Evolutionary conservation across 2,329 filamentous ascomycete genomes (phyloP), one percentile per base, ranked within the genome.

Genomic region (Aureobasidium namibiae): DNA sequence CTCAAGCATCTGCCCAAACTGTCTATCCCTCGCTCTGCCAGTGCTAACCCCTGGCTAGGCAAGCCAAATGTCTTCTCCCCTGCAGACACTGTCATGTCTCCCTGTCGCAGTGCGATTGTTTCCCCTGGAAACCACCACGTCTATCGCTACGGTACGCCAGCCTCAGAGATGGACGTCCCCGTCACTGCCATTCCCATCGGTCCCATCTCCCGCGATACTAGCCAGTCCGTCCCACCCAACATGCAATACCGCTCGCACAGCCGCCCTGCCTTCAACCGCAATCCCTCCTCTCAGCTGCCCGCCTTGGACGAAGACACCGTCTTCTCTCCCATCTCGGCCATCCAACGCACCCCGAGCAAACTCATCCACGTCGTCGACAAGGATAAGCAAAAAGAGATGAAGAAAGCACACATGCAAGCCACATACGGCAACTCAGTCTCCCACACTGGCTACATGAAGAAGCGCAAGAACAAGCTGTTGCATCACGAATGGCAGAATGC

Each of bases 401-500:
- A 52, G 7, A 59, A 59, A 16, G 46, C 45, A 18, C 57, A 59
- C 36, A 54, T 65, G 59, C 66, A 65, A 52, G 63, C 62, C 44
- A 60, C 66, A 46, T 72, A 72, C 64, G 70, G 70, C 31, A 53
- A 61, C 8, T 66, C 68, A 44, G 69, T 69, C 62, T 70, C 64
- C 29, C 89, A 92, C 73, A 83, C 89, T 52, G 94, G 94, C 1
- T 91, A 86, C 73, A 95, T 99, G 85, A 92, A 90, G 80, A 96
- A 95, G 80, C 89, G 92, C 69, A 90, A 90, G 76, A 95, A 88
- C 34, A 86, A 85, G 68, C 85, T 96, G 78, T 82, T 96, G 62
- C 89, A 90, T 44, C 89, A 95, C 72, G 92, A 96, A 76, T 96
- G 92, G 92, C 85, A 91, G 68, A 89, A 95, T 71, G 87, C 90